Conservation (phyloP, 148 eudicot genomes). For the Rhododendron ferrugineum region DNA sequence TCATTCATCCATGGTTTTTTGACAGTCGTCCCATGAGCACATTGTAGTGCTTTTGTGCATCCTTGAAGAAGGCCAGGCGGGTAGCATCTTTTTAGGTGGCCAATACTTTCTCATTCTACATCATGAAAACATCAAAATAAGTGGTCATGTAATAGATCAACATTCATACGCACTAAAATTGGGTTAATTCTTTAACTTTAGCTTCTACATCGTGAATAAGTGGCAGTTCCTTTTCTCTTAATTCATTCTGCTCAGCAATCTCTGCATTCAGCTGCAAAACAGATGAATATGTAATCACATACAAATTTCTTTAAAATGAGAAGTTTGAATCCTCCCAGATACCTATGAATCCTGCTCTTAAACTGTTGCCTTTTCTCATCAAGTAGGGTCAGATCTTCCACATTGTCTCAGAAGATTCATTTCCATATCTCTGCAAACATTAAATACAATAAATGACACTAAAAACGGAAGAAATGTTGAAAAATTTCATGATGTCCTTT, state of each 20-base stretch:
- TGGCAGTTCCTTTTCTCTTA: slow-evolving; percentile 67
- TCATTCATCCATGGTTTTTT: too few relatives aligned
- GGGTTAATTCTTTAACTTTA: slow-evolving; percentile 62
- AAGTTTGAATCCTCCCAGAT: not conserved
- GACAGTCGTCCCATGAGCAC: too few relatives aligned
- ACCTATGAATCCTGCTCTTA: slow-evolving; percentile 59
- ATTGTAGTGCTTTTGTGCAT: too few relatives aligned
- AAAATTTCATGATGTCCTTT: not conserved
- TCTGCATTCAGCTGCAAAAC: slow-evolving; percentile 57
- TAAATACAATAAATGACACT: slow-evolving; percentile 2
- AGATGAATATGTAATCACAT: not conserved
- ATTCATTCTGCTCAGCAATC: slow-evolving; percentile 46
- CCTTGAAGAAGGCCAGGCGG: too few relatives aligned
- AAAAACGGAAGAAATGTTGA: not conserved
- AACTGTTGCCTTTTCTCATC: slow-evolving; percentile 49
- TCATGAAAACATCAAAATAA: too few relatives aligned
- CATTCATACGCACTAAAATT: too few relatives aligned
- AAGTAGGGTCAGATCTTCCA: slow-evolving; percentile 36
- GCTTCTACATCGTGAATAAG: slow-evolving; percentile 60
- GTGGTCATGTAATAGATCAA: too few relatives aligned
- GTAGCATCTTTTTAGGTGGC: too few relatives aligned
- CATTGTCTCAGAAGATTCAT: slow-evolving; percentile 29
- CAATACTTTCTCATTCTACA: too few relatives aligned
- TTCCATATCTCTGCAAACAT: slow-evolving; percentile 37
- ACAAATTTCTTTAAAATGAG: not conserved